Base-by-base conservation (phyloP, 2,329 filamentous ascomycete species). In the Colletotrichum brevisporum region DNA sequence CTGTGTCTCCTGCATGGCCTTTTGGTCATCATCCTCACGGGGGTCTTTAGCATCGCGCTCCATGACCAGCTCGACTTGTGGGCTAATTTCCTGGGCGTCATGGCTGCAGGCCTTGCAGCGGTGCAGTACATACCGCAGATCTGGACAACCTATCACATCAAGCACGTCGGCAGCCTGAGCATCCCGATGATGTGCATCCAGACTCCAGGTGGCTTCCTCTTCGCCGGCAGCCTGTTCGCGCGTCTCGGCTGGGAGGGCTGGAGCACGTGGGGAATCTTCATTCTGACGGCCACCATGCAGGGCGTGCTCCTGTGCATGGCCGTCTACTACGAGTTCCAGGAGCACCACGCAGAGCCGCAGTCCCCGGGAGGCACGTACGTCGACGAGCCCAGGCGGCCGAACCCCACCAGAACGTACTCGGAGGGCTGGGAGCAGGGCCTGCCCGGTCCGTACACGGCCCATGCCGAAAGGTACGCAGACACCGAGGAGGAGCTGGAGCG, bases 111-210 rank as follows among this genome's bases (percentile, higher is more conserved):
- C 1, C 88, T 99, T 5, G 93, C 96, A 0, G 92, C 89, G 0
- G 88, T 98, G 24, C 96, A 99, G 81, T 99, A 98, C 80, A 84
- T 99, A 16, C 96, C 96, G 0, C 96, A 99, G 81, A 97, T 99
- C 72, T 94, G 91, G 83, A 98, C 93, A 60, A 99, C 96, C 0
- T 97, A 93, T 82, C 88, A 85, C 60, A 84, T 98, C 67, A 92
- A 95, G 77, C 91, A 95, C 75, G 92, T 97, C 2, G 94, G 94
- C 63, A 97, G 94, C 78, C 83, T 99, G 74, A 97, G 94, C 76
- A 96, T 99, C 65, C 92, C 94, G 5, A 98, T 98, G 92, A 98
- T 99, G 95, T 92, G 93, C 78, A 97, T 99, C 41, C 96, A 99
- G 80, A 98, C 95, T 0, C 96, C 96, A 0, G 96, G 96, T 0